Base-by-base conservation (phyloP, 2,329 filamentous ascomycete species). In the Leptographium lundbergii region DNA sequence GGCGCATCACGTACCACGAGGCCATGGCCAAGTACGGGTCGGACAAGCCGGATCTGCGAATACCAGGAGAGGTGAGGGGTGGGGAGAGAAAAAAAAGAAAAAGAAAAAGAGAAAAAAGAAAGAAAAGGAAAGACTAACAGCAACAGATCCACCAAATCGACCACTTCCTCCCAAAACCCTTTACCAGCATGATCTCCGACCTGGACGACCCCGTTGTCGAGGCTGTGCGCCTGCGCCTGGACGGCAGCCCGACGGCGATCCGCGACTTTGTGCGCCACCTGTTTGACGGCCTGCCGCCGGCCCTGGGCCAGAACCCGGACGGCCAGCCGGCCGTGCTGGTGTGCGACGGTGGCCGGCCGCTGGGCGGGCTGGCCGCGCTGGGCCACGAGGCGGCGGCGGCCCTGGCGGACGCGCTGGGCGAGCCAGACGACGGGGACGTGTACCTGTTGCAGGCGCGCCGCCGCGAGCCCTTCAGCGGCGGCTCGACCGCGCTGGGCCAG, bases 31-130 rank as follows among this genome's bases (percentile, higher is more conserved):
- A 73, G 3, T 95, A 91, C 67, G 94, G 94, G 13, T 88, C 84
- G 5, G 94, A 99, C 71, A 99, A 99, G 71, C 94, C 94, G 4
- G 94, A 99, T 68, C 74, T 92, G 11, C 83, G 94, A 22, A 86
- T 91, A 45, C 81, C 82, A 0, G 63, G 65, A 29, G 73, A 81
- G 67, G 85, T 88, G 69, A 57, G 75, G 48, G 42, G 36, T 4
- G 36, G 36, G 3, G 36, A 17, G 36, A 17, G 3, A 13, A 39
- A 1, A 6, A 13, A 39, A 17, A 17, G 9, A 17, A 17, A 2
- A 39, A 39, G 9, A 14, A 4, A 14, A 17, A 17, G 13, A 17
- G 11, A 17, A 39, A 17, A 39, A 17, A 39, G 14, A 39, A 6
- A 39, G 4, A 6, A 39, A 17, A 39, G 2, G 17, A 3, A n/a